Conservation (phyloP, 495 filamentous ascomycete genomes). For the Aspergillus bertholletiae region DNA sequence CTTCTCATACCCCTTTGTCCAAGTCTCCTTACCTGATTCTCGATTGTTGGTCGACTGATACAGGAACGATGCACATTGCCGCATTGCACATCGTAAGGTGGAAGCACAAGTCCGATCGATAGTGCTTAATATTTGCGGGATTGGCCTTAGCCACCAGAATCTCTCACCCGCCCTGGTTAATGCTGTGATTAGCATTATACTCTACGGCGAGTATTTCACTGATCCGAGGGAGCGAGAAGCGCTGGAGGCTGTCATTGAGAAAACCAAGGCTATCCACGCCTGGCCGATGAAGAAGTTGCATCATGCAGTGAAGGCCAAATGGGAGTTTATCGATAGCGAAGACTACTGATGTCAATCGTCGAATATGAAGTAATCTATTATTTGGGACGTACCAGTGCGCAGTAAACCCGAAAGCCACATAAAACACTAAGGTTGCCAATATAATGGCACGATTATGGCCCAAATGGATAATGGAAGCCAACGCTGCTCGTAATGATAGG, state of each 20-base stretch:
- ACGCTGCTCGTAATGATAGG: no score
- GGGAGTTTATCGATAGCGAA: no score
- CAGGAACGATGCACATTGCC: conserved; percentile 11
- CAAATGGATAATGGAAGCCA: no score
- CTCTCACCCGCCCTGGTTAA: conserved; percentile 23
- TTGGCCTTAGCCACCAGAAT: conserved; percentile 13
- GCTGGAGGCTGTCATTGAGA: neutral
- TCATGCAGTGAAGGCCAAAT: neutral
- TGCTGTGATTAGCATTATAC: conserved; percentile 22
- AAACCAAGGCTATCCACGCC: neutral
- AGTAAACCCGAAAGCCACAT: no score
- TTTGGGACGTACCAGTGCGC: no score
- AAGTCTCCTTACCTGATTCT: neutral
- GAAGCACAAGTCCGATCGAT: conserved; percentile 24
- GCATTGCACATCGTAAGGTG: conserved; percentile 17
- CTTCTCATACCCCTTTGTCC: neutral
- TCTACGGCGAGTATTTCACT: conserved; percentile 29
- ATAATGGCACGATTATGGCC: no score
- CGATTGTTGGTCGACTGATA: neutral
- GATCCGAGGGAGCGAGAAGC: conserved; percentile 20
- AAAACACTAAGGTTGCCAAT: no score
- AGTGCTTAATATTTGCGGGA: conserved; percentile 24
- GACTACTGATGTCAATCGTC: no score
- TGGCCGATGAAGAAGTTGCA: neutral
- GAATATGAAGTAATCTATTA: no score